Percentiles rank a stretch among this genome's conserved stretches.
These are phyloP conservation scores for Cyclotella baltica DNA, from an alignment of 108 stramenopile species.

Conservation along the genomic window DNA sequence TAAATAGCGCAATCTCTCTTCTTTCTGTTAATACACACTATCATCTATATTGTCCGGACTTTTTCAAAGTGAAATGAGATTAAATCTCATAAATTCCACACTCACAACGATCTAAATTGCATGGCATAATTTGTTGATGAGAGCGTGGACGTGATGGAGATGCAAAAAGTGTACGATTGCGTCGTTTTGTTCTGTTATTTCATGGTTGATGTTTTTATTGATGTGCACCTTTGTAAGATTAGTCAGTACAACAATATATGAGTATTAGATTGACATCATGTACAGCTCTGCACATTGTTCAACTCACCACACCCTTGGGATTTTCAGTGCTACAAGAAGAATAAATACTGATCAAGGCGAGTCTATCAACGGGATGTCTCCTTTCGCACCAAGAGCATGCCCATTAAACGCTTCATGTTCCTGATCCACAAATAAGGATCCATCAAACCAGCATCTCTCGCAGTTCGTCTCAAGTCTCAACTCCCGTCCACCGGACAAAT, in stretches of 20 bases:
- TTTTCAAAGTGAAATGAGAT: slow-evolving; percentile 47
- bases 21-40: neutral
- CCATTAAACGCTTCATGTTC: neutral
- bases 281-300: too few species aligned
- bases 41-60: slow-evolving; percentile 21
- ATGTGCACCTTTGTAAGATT: slow-evolving; percentile 79
- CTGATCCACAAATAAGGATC: slow-evolving; percentile 12
- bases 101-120: slow-evolving; percentile 50
- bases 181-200: slow-evolving; percentile 52
- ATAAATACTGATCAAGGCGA: slow-evolving; percentile 89
- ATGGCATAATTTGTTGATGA: slow-evolving; percentile 54
- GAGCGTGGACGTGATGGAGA: slow-evolving; percentile 60
- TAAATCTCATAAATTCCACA: slow-evolving; percentile 54
- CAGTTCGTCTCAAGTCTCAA: slow-evolving; percentile 13
- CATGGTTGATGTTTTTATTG: slow-evolving; percentile 43
- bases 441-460: slow-evolving; percentile 18
- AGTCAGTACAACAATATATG: neutral
- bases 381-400: slow-evolving; percentile 18
- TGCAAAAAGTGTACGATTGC: slow-evolving; percentile 54
- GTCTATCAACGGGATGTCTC: slow-evolving; percentile 28
- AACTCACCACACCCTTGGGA: slow-evolving; percentile 83
- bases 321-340: slow-evolving; percentile 95
- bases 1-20: slow-evolving; percentile 30
- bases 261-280: too few species aligned
- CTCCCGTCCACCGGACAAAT: slow-evolving; percentile 9